Conservation (phyloP, 495 filamentous ascomycete species). For the Cairneyella variabilis region DNA sequence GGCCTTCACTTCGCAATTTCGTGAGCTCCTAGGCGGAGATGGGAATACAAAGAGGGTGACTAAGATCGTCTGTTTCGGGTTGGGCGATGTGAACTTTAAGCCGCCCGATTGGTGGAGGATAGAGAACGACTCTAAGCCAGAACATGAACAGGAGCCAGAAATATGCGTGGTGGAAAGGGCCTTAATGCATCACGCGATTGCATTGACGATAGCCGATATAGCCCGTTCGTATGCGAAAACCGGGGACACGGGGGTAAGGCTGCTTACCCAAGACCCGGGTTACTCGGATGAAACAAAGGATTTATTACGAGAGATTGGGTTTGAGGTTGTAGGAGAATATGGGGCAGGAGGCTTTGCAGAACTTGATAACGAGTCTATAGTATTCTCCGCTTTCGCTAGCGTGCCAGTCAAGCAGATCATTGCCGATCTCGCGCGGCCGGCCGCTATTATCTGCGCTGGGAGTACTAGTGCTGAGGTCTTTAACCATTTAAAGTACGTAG, state of each 20-base stretch:
- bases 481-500: constrained; percentile 27
- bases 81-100: constrained; percentile 34
- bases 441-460: constrained; percentile 25
- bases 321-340: constrained; percentile 34
- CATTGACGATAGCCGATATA: constrained; percentile 31
- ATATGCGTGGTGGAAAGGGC: constrained; percentile 27
- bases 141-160: constrained; percentile 27
- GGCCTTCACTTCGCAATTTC: constrained; percentile 26
- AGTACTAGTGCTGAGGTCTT: background rate
- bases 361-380: constrained; percentile 34
- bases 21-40: constrained; percentile 24
- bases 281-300: constrained; percentile 32
- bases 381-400: constrained; percentile 32
- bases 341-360: constrained; percentile 38
- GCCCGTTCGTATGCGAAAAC: constrained; percentile 1
- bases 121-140: constrained; percentile 24
- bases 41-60: constrained; percentile 25
- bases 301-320: constrained; percentile 31
- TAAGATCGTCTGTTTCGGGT: constrained; percentile 38
- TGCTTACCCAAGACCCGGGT: constrained; percentile 33
- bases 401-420: constrained; percentile 31
- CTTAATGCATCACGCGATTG: constrained; percentile 34
- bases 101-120: constrained; percentile 31
- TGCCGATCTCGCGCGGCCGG: constrained; percentile 35
- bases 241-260: constrained; percentile 24